These are phyloP conservation scores for Phytophthora chlamydospora DNA, from an alignment of 352 stramenopile genomes.

Conservation along the genomic window DNA sequence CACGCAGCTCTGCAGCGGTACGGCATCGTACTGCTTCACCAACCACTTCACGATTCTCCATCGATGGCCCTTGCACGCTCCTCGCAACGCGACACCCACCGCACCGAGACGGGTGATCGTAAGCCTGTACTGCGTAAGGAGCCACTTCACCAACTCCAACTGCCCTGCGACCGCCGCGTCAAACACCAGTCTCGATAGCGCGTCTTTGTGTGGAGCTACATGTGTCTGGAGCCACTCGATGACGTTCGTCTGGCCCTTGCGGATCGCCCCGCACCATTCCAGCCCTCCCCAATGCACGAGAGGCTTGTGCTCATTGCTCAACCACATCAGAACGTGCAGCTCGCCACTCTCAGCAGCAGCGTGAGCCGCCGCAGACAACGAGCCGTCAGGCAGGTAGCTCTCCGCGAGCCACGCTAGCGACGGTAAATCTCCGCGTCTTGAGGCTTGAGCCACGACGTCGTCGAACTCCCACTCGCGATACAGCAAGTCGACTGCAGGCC, in stretches of 20 bases:
- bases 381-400: conserved; percentile 8
- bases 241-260: conserved; percentile 7
- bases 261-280: conserved; percentile 28
- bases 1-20: conserved; percentile 5
- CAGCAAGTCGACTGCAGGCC: conserved; percentile 3
- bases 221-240: conserved; percentile 23
- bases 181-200: conserved; percentile 10
- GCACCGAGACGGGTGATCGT: background rate
- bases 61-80: conserved; percentile 12
- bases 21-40: conserved; percentile 7
- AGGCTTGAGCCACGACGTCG: conserved; percentile 6
- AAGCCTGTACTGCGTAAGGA: conserved; percentile 3
- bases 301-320: conserved; percentile 9
- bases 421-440: conserved; percentile 14
- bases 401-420: conserved; percentile 21
- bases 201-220: conserved; percentile 13
- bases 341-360: conserved; percentile 24
- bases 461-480: conserved; percentile 29
- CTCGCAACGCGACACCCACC: conserved; percentile 17
- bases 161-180: conserved; percentile 12
- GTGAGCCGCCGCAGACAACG: conserved; percentile 15
- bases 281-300: conserved; percentile 30
- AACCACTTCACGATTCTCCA: conserved; percentile 25
- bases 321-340: conserved; percentile 19
- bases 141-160: conserved; percentile 22